Evolutionary conservation across 495 filamentous ascomycete genomes (phyloP).

Genomic region (Jackrogersella minutella): DNA sequence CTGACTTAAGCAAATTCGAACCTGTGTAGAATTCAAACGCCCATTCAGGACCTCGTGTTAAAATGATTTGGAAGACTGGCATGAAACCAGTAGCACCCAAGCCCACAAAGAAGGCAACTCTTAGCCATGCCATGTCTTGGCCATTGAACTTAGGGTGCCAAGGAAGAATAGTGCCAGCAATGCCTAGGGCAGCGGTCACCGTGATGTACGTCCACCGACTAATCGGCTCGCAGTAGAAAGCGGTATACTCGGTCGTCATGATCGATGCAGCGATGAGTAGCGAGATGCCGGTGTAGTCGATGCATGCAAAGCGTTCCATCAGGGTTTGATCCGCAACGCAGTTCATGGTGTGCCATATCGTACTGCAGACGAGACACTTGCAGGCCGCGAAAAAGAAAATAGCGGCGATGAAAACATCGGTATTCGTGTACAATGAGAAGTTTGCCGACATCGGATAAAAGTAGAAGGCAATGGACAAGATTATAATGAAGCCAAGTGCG

Average conservation of each 20-base stretch:
- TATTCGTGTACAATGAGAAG: conserved; percentile 83
- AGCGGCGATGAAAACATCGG: conserved; percentile 87
- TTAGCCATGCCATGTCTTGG: conserved; percentile 86
- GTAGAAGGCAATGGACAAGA: conserved; percentile 92
- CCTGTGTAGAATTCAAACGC: conserved; percentile 79
- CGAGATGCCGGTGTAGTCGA: conserved; percentile 98
- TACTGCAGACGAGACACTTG: conserved; percentile 94
- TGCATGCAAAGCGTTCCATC: conserved; percentile 95
- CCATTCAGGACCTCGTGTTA: conserved; percentile 76
- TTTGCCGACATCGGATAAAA: conserved; percentile 90
- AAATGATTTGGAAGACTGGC: conserved; percentile 81
- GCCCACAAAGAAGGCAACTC: conserved; percentile 90
- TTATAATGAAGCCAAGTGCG: conserved; percentile 82
- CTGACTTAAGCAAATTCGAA: conserved; percentile 84
- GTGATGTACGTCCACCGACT: conserved; percentile 88
- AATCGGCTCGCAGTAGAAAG: conserved; percentile 95
- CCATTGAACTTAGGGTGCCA: conserved; percentile 98
- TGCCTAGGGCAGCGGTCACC: conserved; percentile 79
- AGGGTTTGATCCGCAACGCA: conserved; percentile 87
- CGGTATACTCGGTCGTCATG: conserved; percentile 98
- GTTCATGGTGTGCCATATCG: conserved; percentile 98
- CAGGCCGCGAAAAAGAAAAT: conserved; percentile 97
- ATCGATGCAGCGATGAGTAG: conserved; percentile 95
- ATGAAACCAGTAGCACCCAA: conserved; percentile 91
- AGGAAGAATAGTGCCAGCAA: conserved; percentile 89